Base-by-base conservation (phyloP, 2,329 filamentous ascomycete species). In the Arthrobotrys megalospora region DNA sequence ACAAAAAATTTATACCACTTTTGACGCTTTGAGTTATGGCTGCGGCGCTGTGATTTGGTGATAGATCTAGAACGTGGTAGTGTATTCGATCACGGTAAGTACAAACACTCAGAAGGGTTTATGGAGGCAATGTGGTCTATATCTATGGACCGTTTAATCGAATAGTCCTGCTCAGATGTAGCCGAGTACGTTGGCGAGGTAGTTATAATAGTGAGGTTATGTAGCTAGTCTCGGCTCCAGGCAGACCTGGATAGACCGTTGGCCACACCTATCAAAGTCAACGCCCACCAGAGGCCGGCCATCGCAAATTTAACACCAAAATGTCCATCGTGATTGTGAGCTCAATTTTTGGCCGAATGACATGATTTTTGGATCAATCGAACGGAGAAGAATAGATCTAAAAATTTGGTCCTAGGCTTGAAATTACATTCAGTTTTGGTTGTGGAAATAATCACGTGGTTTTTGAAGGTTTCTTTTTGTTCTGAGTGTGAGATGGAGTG, bases 1-100 rank as follows among this genome's bases (percentile, higher is more conserved):
- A 70, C 43, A 45, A 70, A 70, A 69, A 52, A 69, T 48, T 52
- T 70, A 70, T 70, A 63, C 66, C 66, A 52, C 43, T 16, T 53
- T 53, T 53, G 50, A 53, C 3, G 50, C 50, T 53, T 53, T 53
- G 24, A 53, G 34, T 28, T 28, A 3, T 8, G 36, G 36, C 12
- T 28, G 1, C 2, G 36, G 36, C 12, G 2, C 12, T 3, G 12
- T 38, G 32, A 47, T 55, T n/a, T 55, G 21, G 19, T 58, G n/a
- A 11, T 14, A 34, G 32, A 58, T 3, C 8, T 2, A 3, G 36
- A 38, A n/a, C n/a, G 7, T 38, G 36, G 6, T 28, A 28, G 2
- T 28, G 24, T 5, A 28, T 28, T 28, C 24, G 24, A 28, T 28
- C 2, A 28, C 5, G 24, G 5, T 28, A 5, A 28, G 24, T 28